Conservation (phyloP, 495 filamentous ascomycete species). For the Aspergillus bertholletiae region DNA sequence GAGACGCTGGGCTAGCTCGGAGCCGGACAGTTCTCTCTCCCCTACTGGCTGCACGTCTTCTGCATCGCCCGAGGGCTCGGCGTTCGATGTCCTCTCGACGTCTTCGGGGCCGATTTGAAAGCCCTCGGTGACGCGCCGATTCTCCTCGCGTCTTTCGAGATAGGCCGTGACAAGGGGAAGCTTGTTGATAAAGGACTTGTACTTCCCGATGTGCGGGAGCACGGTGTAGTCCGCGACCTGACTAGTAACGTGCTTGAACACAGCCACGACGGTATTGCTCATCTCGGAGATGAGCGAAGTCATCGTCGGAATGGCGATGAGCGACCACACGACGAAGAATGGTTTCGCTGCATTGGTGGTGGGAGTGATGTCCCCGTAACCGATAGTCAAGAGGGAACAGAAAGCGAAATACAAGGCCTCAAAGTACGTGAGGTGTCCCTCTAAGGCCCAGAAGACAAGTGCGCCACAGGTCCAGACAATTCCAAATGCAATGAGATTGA, state of each 20-base stretch:
- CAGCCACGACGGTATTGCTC: slow-evolving; percentile 57
- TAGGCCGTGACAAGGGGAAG: slow-evolving; percentile 39
- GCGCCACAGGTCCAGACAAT: slow-evolving; percentile 82
- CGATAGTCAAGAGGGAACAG: slow-evolving; percentile 78
- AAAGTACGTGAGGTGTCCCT: slow-evolving; percentile 61
- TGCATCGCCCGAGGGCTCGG: not conserved
- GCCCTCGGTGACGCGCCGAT: slow-evolving; percentile 44
- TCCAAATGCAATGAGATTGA: slow-evolving; percentile 61
- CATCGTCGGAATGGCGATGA: slow-evolving; percentile 65
- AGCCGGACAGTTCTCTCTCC: slow-evolving; percentile 28
- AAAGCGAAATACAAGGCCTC: slow-evolving; percentile 80
- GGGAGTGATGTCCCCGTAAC: slow-evolving; percentile 81
- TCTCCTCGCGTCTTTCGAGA: slow-evolving; percentile 33
- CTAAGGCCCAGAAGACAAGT: slow-evolving; percentile 63
- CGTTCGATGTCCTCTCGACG: slow-evolving; percentile 9
- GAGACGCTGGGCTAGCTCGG: slow-evolving; percentile 47
- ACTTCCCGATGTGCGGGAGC: slow-evolving; percentile 51
- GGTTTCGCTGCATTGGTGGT: slow-evolving; percentile 69
- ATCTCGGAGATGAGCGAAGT: slow-evolving; percentile 62
- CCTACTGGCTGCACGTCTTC: slow-evolving; percentile 17
- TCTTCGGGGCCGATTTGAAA: slow-evolving; percentile 36
- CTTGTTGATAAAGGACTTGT: slow-evolving; percentile 35
- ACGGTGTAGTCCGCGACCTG: slow-evolving; percentile 55
- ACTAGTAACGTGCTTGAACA: slow-evolving; percentile 53
- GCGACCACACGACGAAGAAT: slow-evolving; percentile 86